Conservation (phyloP, 2,329 filamentous ascomycete genomes). For the Alternaria sp. region DNA sequence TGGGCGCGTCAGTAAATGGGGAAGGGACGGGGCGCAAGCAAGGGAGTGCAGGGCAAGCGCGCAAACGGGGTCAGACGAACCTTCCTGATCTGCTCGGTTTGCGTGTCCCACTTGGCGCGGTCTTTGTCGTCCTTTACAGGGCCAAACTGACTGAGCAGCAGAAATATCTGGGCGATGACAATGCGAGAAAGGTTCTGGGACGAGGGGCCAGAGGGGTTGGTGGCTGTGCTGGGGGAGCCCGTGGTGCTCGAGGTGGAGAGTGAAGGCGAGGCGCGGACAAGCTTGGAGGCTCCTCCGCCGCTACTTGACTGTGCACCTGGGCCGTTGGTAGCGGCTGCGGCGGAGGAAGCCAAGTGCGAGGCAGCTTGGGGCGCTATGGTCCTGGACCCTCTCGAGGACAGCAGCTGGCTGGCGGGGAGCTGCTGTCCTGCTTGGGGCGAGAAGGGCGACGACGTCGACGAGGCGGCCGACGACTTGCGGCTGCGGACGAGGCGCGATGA, state of each 20-base stretch:
- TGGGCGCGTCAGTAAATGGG: slow-evolving; percentile 52
- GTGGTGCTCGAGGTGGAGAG: slow-evolving; percentile 57
- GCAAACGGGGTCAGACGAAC: slow-evolving; percentile 59
- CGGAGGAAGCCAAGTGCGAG: slow-evolving; percentile 64
- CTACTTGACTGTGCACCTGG: slow-evolving; percentile 61
- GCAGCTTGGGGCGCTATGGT: slow-evolving; percentile 62
- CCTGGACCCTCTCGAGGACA: slow-evolving; percentile 66
- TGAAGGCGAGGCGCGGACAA: slow-evolving; percentile 67
- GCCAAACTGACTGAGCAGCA: slow-evolving; percentile 74
- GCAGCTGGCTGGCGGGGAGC: slow-evolving; percentile 59
- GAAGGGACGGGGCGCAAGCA: too few relatives aligned
- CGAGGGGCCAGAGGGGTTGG: slow-evolving; percentile 53
- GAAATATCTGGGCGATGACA: slow-evolving; percentile 92
- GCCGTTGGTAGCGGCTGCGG: slow-evolving; percentile 59
- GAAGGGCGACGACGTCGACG: slow-evolving; percentile 64
- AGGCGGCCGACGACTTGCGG: slow-evolving; percentile 63
- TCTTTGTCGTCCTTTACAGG: slow-evolving; percentile 95
- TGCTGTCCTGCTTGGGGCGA: slow-evolving; percentile 66
- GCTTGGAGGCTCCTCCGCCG: slow-evolving; percentile 64
- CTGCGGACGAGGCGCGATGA: slow-evolving; percentile 60
- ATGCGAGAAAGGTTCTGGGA: slow-evolving; percentile 77
- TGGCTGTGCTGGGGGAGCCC: slow-evolving; percentile 62
- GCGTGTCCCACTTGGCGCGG: slow-evolving; percentile 88
- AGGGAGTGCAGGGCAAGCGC: neutral
- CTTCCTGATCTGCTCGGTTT: slow-evolving; percentile 91